These are phyloP conservation scores for Sapria himalayana DNA, from an alignment of 345 rosid genomes.

Conservation along the genomic window DNA sequence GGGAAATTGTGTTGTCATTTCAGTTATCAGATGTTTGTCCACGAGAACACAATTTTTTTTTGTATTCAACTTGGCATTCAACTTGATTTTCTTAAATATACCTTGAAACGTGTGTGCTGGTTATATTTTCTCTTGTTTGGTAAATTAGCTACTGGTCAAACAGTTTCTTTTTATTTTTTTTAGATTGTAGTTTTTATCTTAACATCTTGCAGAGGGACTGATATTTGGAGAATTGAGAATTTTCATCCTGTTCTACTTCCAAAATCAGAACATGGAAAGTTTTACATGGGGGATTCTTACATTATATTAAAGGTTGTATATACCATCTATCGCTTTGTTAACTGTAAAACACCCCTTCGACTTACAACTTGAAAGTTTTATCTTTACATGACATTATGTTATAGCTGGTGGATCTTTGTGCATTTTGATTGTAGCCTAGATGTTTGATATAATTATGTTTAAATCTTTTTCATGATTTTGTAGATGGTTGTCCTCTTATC, in stretches of 20 bases:
- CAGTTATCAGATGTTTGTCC: background rate
- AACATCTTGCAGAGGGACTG: constrained; percentile 66
- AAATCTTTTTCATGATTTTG: too few species aligned
- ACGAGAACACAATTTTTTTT: background rate
- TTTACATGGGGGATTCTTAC: constrained; percentile 88
- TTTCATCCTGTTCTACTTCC: constrained; percentile 76
- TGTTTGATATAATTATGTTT: too few species aligned
- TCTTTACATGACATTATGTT: too few species aligned
- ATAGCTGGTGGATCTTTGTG: too few species aligned
- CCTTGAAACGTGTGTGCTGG: constrained; percentile 1
- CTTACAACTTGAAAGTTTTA: too few species aligned
- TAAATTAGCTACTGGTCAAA: too few species aligned
- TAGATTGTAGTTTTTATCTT: constrained; percentile 28
- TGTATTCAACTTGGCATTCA: background rate
- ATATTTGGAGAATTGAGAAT: constrained; percentile 94
- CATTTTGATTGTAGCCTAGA: too few species aligned
- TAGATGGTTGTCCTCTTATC: too few species aligned
- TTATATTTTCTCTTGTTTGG: constrained; percentile 9
- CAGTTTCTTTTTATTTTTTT: too few species aligned
- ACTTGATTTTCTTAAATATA: constrained; percentile 10
- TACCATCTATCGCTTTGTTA: too few species aligned
- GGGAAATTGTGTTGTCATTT: constrained; percentile 1
- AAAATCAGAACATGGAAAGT: constrained; percentile 81
- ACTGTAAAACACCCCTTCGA: too few species aligned
- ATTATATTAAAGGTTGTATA: constrained; percentile 95